Evolutionary conservation across 352 stramenopile genomes (phyloP), one percentile per base, ranked within the genome.

Genomic region (Thraustochytrium sp.): DNA sequence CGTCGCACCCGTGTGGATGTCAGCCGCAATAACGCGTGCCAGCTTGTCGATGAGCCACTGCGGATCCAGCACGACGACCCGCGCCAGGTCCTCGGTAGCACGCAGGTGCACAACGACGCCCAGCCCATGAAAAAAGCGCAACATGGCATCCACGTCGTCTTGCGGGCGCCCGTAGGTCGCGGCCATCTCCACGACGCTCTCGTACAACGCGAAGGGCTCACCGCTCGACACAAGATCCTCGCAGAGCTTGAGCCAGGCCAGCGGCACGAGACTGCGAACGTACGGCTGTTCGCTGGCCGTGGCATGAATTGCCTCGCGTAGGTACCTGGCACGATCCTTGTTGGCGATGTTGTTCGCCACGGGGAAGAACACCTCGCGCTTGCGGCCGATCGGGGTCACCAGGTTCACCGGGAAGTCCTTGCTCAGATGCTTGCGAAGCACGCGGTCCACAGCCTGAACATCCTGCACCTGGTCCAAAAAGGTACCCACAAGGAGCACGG

Each of bases 21-120:
- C 63, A 23, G 82, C 55, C 11, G n/a, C 36, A 38, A 82, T 77
- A 16, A 82, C 49, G 23, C 44, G 31, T 8, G 49, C 26, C 11
- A 82, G 55, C 49, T 72, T 72, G 55, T 82, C 53, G 1, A 82
- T 23, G 29, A 82, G 72, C 72, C 72, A 82, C 42, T 82, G 72
- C 1, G 72, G 72, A 2, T 78, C 55, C 16, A 82, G 37, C 21
- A 82, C 72, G 4, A 82, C 72, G 16, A 65, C 38, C n/a, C 36
- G 26, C 26, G 29, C n/a, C 18, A 82, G 72, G 9, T 8, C 13
- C n/a, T 34, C 21, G 9, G 49, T 76, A 0, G n/a, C 72, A 21
- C 34, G 49, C n/a, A 48, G 49, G 36, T 82, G 49, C 26, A 76
- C 72, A 2, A 82, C 34, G n/a, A n/a, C n/a, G n/a, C n/a, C n/a